Evolutionary conservation across 306 rosid species (phyloP).

Genomic region (Pyrus pyrifolia): DNA sequence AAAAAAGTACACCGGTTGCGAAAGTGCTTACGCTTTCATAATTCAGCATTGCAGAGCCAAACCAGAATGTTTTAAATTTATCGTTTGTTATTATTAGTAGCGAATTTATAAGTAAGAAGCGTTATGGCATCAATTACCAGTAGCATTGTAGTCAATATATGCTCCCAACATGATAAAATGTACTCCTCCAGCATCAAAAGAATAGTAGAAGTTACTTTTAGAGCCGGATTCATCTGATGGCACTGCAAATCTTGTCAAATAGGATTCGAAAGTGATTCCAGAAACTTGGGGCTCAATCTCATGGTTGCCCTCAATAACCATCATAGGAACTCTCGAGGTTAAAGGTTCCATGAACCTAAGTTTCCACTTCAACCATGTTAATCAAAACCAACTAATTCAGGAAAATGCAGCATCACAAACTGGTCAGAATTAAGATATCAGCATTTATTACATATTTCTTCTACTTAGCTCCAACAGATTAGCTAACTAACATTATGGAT

Average conservation of each 20-base stretch:
- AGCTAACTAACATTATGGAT: not conserved
- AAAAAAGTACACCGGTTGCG: not conserved
- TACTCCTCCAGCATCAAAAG: slow-evolving; percentile 78
- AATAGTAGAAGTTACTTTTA: slow-evolving; percentile 68
- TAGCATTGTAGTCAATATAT: slow-evolving; percentile 68
- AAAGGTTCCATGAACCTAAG: slow-evolving; percentile 84
- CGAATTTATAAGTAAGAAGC: not conserved
- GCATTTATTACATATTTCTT: not conserved
- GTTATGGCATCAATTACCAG: slow-evolving; percentile 36
- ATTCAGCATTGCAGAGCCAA: not conserved
- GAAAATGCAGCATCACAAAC: not conserved
- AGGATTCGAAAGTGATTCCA: slow-evolving; percentile 65
- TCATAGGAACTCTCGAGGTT: slow-evolving; percentile 68
- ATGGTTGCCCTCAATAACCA: slow-evolving; percentile 94
- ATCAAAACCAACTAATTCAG: not conserved
- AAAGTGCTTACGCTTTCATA: not conserved
- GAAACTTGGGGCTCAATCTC: slow-evolving; percentile 90
- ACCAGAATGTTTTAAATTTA: not conserved
- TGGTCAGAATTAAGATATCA: not conserved
- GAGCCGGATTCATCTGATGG: slow-evolving; percentile 73
- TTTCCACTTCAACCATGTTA: not conserved
- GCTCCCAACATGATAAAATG: slow-evolving; percentile 90
- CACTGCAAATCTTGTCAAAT: slow-evolving; percentile 67
- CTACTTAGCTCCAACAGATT: too few relatives aligned
- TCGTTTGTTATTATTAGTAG: not conserved